Percentiles rank a stretch among this genome's conserved stretches.
Conservation (phyloP, 192 early-diverging fungal species). For the Haplosporangium gracile region DNA sequence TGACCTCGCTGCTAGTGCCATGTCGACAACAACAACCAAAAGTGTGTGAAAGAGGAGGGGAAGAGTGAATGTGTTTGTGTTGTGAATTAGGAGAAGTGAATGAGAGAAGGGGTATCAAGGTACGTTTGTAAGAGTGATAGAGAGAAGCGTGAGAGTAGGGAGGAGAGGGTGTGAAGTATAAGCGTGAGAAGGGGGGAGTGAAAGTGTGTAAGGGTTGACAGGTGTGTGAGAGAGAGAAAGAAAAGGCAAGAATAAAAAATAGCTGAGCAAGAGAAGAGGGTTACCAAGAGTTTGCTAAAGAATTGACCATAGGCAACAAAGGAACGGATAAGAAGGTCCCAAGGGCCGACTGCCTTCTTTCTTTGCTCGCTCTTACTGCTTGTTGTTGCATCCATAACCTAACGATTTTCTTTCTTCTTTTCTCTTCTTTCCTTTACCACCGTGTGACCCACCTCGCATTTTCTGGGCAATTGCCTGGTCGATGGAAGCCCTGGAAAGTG, state of each 20-base stretch:
- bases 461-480: not conserved
- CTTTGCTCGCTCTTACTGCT: too few relatives aligned
- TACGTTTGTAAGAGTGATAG: not conserved
- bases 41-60: not conserved
- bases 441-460: not conserved
- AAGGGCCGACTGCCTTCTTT: not conserved
- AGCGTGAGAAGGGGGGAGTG: not conserved
- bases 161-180: too few relatives aligned
- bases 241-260: not conserved
- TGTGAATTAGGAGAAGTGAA: not conserved
- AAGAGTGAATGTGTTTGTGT: not conserved
- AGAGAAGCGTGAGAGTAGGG: not conserved
- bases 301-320: not conserved
- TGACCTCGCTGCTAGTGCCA: slow-evolving; percentile 33
- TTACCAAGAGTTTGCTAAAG: not conserved
- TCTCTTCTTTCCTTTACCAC: not conserved
- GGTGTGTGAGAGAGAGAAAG: not conserved
- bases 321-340: not conserved
- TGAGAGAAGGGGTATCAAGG: not conserved
- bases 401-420: not conserved
- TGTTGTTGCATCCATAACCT: not conserved
- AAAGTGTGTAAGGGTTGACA: not conserved
- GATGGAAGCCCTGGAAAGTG: not conserved
- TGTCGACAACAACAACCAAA: slow-evolving; percentile 3
- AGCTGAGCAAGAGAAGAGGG: not conserved